Conservation (phyloP, 352 stramenopile species). For the Phytophthora tentaculata region DNA sequence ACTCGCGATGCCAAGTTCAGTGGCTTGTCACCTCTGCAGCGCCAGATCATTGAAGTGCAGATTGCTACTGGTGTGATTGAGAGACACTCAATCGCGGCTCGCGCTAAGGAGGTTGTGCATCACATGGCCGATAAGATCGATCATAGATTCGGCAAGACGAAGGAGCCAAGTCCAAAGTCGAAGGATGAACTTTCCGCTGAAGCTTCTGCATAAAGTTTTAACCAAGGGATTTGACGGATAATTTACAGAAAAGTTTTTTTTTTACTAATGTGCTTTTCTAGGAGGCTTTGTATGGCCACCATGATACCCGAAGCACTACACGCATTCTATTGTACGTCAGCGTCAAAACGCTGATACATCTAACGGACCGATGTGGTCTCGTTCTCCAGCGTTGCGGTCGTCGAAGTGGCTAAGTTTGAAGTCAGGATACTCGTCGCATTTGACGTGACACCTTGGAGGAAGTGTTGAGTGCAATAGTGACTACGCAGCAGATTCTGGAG, state of each 20-base stretch:
- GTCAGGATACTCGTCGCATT: slow-evolving; percentile 1
- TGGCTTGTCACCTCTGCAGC: slow-evolving; percentile 30
- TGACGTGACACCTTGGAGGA: slow-evolving; percentile 18
- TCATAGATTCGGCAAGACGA: slow-evolving; percentile 11
- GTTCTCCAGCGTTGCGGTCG: slow-evolving; percentile 9
- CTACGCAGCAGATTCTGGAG: slow-evolving; percentile 70
- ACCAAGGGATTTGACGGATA: neutral
- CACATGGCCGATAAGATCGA: slow-evolving; percentile 27
- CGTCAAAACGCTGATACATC: slow-evolving; percentile 3
- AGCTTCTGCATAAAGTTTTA: neutral
- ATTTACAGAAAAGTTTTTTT: too few relatives aligned
- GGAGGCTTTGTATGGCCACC: too few relatives aligned
- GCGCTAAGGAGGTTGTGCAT: slow-evolving; percentile 34
- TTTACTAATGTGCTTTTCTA: neutral
- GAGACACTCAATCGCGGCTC: slow-evolving; percentile 31
- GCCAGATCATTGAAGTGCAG: slow-evolving; percentile 28
- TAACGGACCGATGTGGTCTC: slow-evolving; percentile 30
- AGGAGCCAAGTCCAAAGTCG: slow-evolving; percentile 13
- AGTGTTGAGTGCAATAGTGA: slow-evolving; percentile 71
- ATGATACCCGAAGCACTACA: too few relatives aligned
- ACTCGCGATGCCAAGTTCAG: slow-evolving; percentile 35
- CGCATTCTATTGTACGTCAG: neutral
- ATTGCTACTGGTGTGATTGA: slow-evolving; percentile 13
- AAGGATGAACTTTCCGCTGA: slow-evolving; percentile 5
- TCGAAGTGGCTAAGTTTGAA: neutral